Evolutionary conservation across 2,329 filamentous ascomycete species (phyloP), one percentile per base, ranked within the genome.

Genomic region (Trichophyton schoenleinii): DNA sequence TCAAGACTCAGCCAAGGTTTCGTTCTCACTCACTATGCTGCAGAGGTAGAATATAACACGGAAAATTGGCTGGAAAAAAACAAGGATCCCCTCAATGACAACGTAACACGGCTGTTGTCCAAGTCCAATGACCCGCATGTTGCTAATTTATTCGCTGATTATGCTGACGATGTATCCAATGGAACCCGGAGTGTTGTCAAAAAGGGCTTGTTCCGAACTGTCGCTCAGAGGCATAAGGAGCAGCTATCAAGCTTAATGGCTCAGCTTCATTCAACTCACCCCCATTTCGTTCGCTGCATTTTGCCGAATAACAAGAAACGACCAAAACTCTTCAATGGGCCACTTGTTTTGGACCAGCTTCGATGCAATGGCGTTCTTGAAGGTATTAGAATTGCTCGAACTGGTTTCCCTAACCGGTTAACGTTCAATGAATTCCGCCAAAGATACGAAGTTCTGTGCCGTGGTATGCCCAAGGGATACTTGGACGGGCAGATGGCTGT

Each of bases 331-430:
- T 90, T 97, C 73, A 89, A 88, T 70, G 89, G 89, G 2, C 84
- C 91, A 1, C 83, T 99, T n/a, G 95, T 99, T 1, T 81, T 99
- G 4, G 94, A 99, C 69, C 95, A 99, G 72, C 79, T 99, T n/a
- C 86, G 94, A 59, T 99, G 94, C 76, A 99, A 99, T 72, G 94
- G 94, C 87, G 94, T 99, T 2, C 80, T 99, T n/a, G 94, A 99
- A 76, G 94, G 94, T 64, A 99, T 99, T 70, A 85, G 94, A 64
- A 99, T 99, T 73, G 94, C 94, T 25, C 85, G 94, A 53, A 99
- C 95, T 3, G 94, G 94, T 25, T 99, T 99, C 72, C 94, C 94
- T 58, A 99, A 99, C 71, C 83, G 94, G 67, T 80, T 99, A 36
- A 83, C 89, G 0, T 99, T 99, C 71, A 83, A 88, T 2, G 95